phyloP scores from a whole-genome alignment of 1,284 basidiomycete species.

The Porogramme epimiltina region DNA sequence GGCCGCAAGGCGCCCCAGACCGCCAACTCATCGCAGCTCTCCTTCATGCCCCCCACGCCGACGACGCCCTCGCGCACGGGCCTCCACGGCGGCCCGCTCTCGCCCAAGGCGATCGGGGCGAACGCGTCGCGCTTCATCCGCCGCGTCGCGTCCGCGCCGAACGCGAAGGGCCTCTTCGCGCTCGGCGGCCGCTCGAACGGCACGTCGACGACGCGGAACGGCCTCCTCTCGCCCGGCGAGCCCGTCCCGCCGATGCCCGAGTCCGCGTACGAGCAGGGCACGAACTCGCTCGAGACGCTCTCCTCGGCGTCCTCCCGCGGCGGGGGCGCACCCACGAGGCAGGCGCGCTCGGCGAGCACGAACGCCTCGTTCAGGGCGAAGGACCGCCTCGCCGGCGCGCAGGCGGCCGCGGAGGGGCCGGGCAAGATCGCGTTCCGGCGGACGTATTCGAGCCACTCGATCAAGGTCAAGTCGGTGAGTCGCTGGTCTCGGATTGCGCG shows the following conservation, averaged over 20 bases:
- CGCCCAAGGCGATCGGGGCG: constrained; percentile 65
- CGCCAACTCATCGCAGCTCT: constrained; percentile 38
- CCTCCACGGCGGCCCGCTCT: constrained; percentile 39
- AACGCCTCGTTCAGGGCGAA: constrained; percentile 37
- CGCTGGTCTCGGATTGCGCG: constrained; percentile 7
- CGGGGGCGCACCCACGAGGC: constrained; percentile 42
- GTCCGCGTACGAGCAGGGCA: constrained; percentile 58
- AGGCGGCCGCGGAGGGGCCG: constrained; percentile 43
- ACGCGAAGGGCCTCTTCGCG: constrained; percentile 88
- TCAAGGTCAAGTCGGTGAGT: constrained; percentile 88
- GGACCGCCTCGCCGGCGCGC: constrained; percentile 44
- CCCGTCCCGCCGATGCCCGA: constrained; percentile 50
- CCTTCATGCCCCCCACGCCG: constrained; percentile 36
- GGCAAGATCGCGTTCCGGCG: constrained; percentile 81
- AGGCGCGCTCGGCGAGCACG: constrained; percentile 24
- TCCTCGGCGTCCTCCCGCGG: constrained; percentile 74
- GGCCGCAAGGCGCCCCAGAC: constrained; percentile 33
- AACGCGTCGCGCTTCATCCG: constrained; percentile 86
- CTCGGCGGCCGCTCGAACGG: constrained; percentile 52
- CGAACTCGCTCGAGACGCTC: constrained; percentile 70
- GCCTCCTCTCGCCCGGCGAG: constrained; percentile 72
- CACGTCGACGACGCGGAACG: constrained; percentile 63
- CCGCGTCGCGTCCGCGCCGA: constrained; percentile 94
- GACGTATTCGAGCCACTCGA: constrained; percentile 97
- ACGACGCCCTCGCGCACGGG: constrained; percentile 39